These are phyloP conservation scores for Lanzia echinophila DNA, from an alignment of 2,329 filamentous ascomycete genomes.

Conservation along the genomic window DNA sequence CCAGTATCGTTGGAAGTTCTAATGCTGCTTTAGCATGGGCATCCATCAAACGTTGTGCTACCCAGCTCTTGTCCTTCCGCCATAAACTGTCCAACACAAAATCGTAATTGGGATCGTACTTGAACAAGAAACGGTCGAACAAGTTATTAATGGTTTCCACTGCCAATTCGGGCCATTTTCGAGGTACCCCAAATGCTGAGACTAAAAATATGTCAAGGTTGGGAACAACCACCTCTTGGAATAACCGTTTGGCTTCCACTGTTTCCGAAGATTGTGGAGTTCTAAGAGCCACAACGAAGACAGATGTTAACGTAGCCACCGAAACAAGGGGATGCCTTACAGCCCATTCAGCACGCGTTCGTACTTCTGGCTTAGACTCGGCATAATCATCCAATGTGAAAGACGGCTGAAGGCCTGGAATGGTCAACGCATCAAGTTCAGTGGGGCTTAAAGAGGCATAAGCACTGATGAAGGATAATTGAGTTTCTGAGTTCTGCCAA, in stretches of 20 bases:
- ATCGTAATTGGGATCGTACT: constrained; percentile 69
- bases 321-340: constrained; percentile 85
- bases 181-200: constrained; percentile 68
- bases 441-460: constrained; percentile 71
- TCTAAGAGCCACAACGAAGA: constrained; percentile 58
- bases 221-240: constrained; percentile 61
- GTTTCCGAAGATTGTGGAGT: constrained; percentile 55
- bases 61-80: constrained; percentile 85
- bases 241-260: constrained; percentile 56
- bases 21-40: constrained; percentile 64
- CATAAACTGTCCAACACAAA: constrained; percentile 89
- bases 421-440: constrained; percentile 75
- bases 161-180: constrained; percentile 69
- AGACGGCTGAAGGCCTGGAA: constrained; percentile 72
- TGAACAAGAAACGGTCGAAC: constrained; percentile 77
- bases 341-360: constrained; percentile 56
- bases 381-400: constrained; percentile 63
- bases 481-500: constrained; percentile 81
- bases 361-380: constrained; percentile 52
- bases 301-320: constrained; percentile 68
- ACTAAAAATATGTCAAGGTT: constrained; percentile 76
- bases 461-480: constrained; percentile 87
- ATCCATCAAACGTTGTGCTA: constrained; percentile 72
- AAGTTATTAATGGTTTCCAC: constrained; percentile 69
- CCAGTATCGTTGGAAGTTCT: constrained; percentile 62